These are phyloP conservation scores for Xylaria sp. DNA, from an alignment of 2,329 filamentous ascomycete species.

Conservation along the genomic window DNA sequence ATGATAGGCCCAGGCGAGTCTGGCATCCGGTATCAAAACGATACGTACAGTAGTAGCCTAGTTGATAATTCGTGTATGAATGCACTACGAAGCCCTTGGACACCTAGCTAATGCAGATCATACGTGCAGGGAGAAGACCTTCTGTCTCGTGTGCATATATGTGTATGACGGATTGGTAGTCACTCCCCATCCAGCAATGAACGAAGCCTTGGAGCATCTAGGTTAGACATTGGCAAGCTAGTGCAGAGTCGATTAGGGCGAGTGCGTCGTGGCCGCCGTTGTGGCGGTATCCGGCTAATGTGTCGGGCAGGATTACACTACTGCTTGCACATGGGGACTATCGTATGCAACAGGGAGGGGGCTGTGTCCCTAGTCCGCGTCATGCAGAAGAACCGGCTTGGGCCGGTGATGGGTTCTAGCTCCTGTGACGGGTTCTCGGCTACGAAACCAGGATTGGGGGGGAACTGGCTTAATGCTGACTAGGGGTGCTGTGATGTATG, in stretches of 20 bases:
- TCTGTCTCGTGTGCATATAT: too few relatives aligned
- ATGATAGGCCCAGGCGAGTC: too few relatives aligned
- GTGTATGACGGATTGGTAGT: too few relatives aligned
- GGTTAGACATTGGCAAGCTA: background rate
- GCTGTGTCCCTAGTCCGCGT: background rate
- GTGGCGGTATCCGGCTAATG: constrained; percentile 7
- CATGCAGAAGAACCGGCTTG: background rate
- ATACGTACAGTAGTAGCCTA: too few relatives aligned
- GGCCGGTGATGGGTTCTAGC: background rate
- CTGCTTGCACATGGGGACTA: background rate
- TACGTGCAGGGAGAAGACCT: too few relatives aligned
- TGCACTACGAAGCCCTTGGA: too few relatives aligned
- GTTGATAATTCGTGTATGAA: too few relatives aligned
- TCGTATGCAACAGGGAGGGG: background rate
- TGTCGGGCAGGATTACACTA: background rate
- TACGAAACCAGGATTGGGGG: background rate
- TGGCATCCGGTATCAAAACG: too few relatives aligned
- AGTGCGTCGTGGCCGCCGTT: background rate
- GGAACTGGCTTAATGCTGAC: too few relatives aligned
- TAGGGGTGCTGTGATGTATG: too few relatives aligned
- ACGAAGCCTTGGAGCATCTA: background rate
- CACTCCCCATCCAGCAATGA: too few relatives aligned
- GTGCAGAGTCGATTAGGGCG: background rate
- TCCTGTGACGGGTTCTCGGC: background rate
- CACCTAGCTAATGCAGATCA: too few relatives aligned